Base-by-base conservation (phyloP, 2,329 filamentous ascomycete genomes). In the Diaporthe citriasiana region DNA sequence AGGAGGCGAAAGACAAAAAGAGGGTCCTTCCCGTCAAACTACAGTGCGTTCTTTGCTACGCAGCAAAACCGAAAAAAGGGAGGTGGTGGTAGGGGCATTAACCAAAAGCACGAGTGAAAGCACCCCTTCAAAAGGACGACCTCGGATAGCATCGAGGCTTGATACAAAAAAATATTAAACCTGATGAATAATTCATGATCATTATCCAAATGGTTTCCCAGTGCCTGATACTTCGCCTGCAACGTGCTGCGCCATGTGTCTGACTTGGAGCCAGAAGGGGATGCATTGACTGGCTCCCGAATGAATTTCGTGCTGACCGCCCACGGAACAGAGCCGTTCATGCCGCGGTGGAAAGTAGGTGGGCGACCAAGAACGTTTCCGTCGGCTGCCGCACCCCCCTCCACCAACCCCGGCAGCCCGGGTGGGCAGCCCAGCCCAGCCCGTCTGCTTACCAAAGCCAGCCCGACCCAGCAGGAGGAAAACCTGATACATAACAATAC, bases 141-240 rank as follows among this genome's bases (percentile, higher is more conserved):
- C 63, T 68, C 55, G 69, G 3, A 38, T 71, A 30, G 22, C 45
- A 42, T 42, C 19, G 68, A 66, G 72, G 56, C 72, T 66, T 71
- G 57, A 59, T 45, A 38, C 40, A 72, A 25, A 70, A 70, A 72
- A 72, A 72, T 57, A 63, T 35, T 42, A 73, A 73, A 73, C 56
- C 66, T 65, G 56, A 70, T 73, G 66, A 65, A 71, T 38, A 59
- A 33, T 40, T 51, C 66, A 71, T 30, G 47, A 55, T 22, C 57
- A 57, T 40, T 45, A 9, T 27, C 55, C 53, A 33, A 42, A 19
- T n/a, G 30, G 10, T 30, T 30, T 22, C 30, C 33, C 27, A 9
- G 22, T 60, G 19, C n/a, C 4, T 51, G 45, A 42, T 38, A 63
- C 27, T 17, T 57, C 42, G 38, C 25, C 12, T 56, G 13, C 17